phyloP scores from a whole-genome alignment of 805 yeast species.

The Tanozyma kutaoensis region DNA sequence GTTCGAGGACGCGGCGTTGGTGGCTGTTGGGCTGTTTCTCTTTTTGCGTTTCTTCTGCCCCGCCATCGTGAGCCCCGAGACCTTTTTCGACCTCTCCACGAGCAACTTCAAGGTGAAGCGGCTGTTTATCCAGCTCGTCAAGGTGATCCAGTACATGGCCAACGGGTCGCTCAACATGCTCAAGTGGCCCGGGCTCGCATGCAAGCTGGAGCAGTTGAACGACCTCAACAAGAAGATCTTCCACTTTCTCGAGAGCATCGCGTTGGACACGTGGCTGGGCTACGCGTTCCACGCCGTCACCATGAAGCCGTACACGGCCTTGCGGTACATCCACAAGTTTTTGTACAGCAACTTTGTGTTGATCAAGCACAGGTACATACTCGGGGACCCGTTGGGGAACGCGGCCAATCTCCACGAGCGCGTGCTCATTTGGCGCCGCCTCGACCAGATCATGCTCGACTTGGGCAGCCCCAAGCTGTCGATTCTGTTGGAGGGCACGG shows the following conservation, averaged over 20 bases:
- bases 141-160: constrained; percentile 75
- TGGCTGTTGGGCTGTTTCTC: constrained; percentile 78
- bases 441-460: constrained; percentile 34
- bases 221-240: constrained; percentile 14
- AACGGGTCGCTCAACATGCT: constrained; percentile 59
- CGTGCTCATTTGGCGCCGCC: constrained; percentile 15
- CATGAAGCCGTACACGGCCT: constrained; percentile 20
- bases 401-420: constrained; percentile 9
- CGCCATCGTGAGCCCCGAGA: constrained; percentile 80
- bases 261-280: constrained; percentile 4
- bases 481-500: constrained; percentile 43
- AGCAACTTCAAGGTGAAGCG: constrained; percentile 34
- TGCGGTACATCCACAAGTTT: constrained; percentile 27
- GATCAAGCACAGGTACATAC: constrained; percentile 16
- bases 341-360: constrained; percentile 18
- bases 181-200: constrained; percentile 46
- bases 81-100: constrained; percentile 22
- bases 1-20: constrained; percentile 44
- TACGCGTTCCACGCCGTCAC: constrained; percentile 14
- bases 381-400: constrained; percentile 8
- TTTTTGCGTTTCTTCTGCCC: constrained; percentile 78
- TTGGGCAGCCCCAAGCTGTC: constrained; percentile 50
- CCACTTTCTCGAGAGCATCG: constrained; percentile 13
- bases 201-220: constrained; percentile 24
- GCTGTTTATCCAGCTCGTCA: constrained; percentile 66